phyloP scores from a whole-genome alignment of 495 filamentous ascomycete genomes.

The Astrothelium macrocarpum region DNA sequence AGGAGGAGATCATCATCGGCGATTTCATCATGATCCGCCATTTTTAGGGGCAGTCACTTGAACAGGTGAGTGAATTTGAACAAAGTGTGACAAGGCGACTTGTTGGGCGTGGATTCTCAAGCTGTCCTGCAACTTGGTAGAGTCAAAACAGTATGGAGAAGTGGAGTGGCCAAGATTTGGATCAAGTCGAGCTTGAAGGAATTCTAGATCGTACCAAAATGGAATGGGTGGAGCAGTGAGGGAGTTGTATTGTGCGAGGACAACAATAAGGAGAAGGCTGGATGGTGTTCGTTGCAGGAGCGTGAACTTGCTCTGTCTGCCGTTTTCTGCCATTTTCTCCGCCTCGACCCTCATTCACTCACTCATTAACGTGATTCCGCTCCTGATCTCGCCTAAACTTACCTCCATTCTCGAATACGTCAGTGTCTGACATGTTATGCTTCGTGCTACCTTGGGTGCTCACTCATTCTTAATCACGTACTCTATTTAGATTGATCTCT shows the following conservation, averaged over 20 bases:
- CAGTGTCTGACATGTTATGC: not conserved
- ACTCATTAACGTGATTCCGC: too few relatives aligned
- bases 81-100: not conserved
- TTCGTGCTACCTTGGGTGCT: not conserved
- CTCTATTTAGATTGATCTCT: too few relatives aligned
- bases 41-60: slow-evolving; percentile 4
- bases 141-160: not conserved
- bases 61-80: not conserved
- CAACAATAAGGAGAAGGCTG: slow-evolving; percentile 7
- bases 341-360: too few relatives aligned
- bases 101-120: not conserved
- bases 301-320: too few relatives aligned
- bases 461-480: too few relatives aligned
- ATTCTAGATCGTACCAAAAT: not conserved
- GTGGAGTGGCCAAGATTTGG: not conserved
- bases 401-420: not conserved
- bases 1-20: slow-evolving; percentile 24
- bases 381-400: not conserved
- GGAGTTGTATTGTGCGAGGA: not conserved
- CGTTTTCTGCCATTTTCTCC: too few relatives aligned
- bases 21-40: slow-evolving; percentile 23
- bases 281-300: not conserved
- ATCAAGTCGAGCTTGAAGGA: not conserved
- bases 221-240: not conserved
- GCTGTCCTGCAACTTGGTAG: not conserved